A percentile compares a stretch with the other conserved stretches of the same genome.
Conservation (phyloP, 2,329 filamentous ascomycete genomes). For the Hypoxylon rubiginosum region DNA sequence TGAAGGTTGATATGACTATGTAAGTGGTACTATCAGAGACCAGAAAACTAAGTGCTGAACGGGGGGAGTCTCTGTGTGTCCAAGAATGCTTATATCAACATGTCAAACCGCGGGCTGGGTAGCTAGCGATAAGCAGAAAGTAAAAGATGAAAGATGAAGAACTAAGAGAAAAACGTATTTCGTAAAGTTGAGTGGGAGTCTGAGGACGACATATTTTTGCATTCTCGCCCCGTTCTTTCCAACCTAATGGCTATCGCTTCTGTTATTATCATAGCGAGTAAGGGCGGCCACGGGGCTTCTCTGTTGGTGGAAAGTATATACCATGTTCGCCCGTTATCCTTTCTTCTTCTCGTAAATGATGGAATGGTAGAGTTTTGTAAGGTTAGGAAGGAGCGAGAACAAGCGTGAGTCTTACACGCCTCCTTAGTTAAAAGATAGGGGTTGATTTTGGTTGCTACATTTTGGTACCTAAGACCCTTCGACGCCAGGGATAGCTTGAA, state of each 20-base stretch:
- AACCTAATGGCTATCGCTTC: not conserved
- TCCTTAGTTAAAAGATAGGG: not conserved
- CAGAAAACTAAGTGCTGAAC: slow-evolving; percentile 13
- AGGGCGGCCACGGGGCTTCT: not conserved
- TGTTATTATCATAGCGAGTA: not conserved
- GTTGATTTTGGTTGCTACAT: not conserved
- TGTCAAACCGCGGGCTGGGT: slow-evolving; percentile 17
- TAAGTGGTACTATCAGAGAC: slow-evolving; percentile 13
- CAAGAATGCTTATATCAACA: slow-evolving; percentile 23
- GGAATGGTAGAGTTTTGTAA: not conserved
- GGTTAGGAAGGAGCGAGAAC: not conserved
- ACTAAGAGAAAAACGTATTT: not conserved
- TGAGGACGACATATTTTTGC: not conserved
- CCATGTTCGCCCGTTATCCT: not conserved
- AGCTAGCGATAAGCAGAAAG: slow-evolving; percentile 3
- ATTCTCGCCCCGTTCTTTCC: not conserved
- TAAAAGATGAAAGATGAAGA: not conserved
- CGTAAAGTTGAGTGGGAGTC: not conserved
- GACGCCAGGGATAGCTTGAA: not conserved
- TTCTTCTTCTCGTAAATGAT: not conserved
- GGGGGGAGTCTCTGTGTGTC: slow-evolving; percentile 12
- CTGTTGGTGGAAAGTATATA: not conserved
- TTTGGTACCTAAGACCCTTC: not conserved
- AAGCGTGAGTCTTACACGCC: no score
- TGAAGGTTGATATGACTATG: not conserved